A percentile compares a stretch with the other conserved stretches of the same genome.
Evolutionary conservation across 106 monocot species (phyloP).

Genomic region (Hemerocallis citrina): DNA sequence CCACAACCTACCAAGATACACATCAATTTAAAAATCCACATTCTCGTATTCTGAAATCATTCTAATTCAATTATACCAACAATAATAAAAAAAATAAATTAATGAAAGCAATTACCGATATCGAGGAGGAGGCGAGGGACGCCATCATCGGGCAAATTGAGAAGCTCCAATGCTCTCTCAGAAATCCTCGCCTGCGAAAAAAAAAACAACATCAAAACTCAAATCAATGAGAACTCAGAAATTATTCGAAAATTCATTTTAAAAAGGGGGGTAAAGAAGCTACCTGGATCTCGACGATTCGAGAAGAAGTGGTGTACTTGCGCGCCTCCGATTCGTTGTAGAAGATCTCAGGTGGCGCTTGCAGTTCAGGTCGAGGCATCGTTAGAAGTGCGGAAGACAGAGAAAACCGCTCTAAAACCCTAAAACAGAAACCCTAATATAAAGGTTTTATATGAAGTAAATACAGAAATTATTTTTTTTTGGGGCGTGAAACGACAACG

Average conservation of each 20-base stretch:
- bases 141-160: constrained; percentile 69
- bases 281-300: constrained; percentile 86
- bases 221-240: neutral
- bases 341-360: constrained; percentile 92
- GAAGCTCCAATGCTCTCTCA: constrained; percentile 81
- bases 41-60: neutral
- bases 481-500: no score
- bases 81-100: neutral
- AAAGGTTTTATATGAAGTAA: no score
- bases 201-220: neutral
- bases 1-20: constrained; percentile 57
- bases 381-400: no score
- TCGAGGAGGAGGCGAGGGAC: constrained; percentile 76
- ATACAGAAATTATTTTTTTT: no score
- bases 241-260: neutral
- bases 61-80: neutral
- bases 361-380: constrained; percentile 86
- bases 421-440: no score
- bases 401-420: no score
- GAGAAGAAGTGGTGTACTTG: constrained; percentile 93
- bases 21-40: neutral
- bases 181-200: constrained; percentile 56
- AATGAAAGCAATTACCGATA: constrained; percentile 32
- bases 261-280: neutral
- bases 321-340: constrained; percentile 82